Percentiles rank a stretch among this genome's conserved stretches.
Evolutionary conservation across 1,284 basidiomycete genomes (phyloP).

Genomic region (Naganishia albida): DNA sequence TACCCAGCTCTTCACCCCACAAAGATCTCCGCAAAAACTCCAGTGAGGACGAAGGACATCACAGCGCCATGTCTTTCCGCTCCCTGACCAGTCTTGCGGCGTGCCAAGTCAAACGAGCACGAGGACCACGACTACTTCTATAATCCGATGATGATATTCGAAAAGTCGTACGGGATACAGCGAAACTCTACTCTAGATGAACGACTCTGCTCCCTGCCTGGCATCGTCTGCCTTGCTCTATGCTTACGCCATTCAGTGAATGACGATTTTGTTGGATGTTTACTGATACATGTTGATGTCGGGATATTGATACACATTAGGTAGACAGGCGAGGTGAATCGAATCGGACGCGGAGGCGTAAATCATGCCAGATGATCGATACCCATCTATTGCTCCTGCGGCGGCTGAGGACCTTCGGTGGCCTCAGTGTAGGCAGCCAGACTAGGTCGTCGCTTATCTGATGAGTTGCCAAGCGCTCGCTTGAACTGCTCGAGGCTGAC

Average conservation of each 20-base stretch:
- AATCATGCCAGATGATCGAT: too few species aligned
- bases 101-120: too few species aligned
- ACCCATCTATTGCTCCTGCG: neutral
- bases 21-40: too few species aligned
- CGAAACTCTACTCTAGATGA: constrained; percentile 3
- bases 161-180: constrained; percentile 1
- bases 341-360: neutral
- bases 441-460: constrained; percentile 28
- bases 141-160: too few species aligned
- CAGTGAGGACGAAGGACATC: too few species aligned
- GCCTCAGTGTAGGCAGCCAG: constrained; percentile 22
- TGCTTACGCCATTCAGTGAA: constrained; percentile 9
- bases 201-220: neutral
- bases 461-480: constrained; percentile 40
- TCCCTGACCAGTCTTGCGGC: too few species aligned
- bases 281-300: constrained; percentile 25
- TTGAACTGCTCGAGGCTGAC: constrained; percentile 53
- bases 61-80: too few species aligned
- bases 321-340: constrained; percentile 1
- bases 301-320: constrained; percentile 26
- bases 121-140: too few species aligned
- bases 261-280: constrained; percentile 19
- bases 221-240: constrained; percentile 15
- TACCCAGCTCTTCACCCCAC: too few species aligned
- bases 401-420: constrained; percentile 11